Evolutionary conservation across 148 eudicot species (phyloP).

Genomic region (Cornus controversa): DNA sequence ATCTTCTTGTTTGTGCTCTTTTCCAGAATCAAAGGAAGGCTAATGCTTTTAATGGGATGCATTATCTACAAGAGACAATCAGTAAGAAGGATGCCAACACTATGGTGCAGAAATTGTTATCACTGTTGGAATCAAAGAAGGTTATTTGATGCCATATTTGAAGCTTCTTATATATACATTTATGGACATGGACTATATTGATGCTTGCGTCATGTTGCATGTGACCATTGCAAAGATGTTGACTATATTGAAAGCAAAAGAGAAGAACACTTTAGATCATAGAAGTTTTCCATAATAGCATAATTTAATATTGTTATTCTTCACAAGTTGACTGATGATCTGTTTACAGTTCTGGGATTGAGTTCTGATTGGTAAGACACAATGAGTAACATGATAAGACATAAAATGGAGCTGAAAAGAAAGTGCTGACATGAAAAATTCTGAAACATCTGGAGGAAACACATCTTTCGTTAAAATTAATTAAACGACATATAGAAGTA

Average conservation of each 20-base stretch:
- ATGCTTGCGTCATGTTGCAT: background rate
- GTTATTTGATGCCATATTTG: conserved; percentile 15
- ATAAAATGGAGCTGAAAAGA: background rate
- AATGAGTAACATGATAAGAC: background rate
- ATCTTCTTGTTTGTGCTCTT: conserved; percentile 11
- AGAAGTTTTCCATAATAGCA: background rate
- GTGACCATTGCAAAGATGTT: background rate
- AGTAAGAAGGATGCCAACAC: conserved; percentile 20
- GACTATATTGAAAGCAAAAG: background rate
- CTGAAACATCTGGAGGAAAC: background rate
- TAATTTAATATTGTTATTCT: background rate
- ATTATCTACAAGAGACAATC: conserved; percentile 25
- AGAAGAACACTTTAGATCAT: background rate
- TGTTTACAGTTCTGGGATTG: background rate
- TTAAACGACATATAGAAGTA: background rate
- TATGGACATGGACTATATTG: background rate
- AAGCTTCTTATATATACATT: background rate
- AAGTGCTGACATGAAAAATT: too few species aligned
- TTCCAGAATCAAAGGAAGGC: conserved; percentile 30
- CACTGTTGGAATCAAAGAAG: conserved; percentile 31
- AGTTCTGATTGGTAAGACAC: background rate
- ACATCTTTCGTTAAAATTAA: too few species aligned
- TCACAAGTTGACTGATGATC: background rate
- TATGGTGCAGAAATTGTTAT: conserved; percentile 26
- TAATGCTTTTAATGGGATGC: conserved; percentile 22